Conservation (phyloP, 176 grass and related monocot species). For the Carex myosuroides region DNA sequence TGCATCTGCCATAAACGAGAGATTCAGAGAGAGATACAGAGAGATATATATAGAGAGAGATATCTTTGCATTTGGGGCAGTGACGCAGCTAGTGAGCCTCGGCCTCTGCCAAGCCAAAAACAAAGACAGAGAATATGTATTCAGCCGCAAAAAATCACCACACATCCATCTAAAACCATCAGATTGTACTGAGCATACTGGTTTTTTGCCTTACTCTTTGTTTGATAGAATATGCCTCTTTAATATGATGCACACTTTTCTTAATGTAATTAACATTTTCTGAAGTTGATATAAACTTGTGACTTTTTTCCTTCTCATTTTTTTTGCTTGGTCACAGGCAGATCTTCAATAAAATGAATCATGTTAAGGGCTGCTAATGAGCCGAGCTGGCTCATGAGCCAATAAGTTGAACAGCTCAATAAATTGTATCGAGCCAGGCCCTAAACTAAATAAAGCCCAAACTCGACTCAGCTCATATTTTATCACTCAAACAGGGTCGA, state of each 20-base stretch:
- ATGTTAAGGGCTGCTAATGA: no score
- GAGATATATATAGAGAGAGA: not conserved
- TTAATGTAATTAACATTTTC: no score
- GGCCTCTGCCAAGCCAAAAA: no score
- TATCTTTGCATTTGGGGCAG: no score
- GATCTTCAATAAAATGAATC: not conserved
- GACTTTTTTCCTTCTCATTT: not conserved
- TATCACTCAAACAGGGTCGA: no score
- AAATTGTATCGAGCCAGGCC: no score
- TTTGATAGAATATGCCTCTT: not conserved
- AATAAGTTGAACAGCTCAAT: no score
- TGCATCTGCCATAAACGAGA: not conserved
- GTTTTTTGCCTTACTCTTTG: not conserved
- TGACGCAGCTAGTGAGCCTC: no score
- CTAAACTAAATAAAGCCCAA: no score
- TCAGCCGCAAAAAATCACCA: not conserved
- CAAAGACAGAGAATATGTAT: no score
- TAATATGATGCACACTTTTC: not conserved
- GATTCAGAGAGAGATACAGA: not conserved
- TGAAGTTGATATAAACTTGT: not conserved
- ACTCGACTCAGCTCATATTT: no score
- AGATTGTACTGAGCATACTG: not conserved
- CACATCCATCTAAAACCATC: not conserved
- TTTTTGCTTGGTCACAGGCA: not conserved
- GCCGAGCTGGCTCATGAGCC: no score